Base-by-base conservation (phyloP, 805 yeast species). In the Nakazawaea populi region DNA sequence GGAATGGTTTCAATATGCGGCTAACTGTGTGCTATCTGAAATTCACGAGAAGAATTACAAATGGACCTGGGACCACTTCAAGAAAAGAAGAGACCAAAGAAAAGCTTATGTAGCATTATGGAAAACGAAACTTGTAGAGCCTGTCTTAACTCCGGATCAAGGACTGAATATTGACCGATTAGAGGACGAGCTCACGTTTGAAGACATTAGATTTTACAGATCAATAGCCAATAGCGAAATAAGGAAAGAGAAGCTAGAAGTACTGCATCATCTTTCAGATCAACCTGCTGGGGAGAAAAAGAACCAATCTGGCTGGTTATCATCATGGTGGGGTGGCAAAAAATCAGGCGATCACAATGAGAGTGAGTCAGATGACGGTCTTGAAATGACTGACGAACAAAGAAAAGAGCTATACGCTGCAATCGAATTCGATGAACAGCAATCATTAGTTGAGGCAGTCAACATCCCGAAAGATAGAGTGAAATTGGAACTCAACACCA, bases 41-140 rank as follows among this genome's bases (percentile, higher is more conserved):
- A 83, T 94, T 39, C 96, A 87, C 59, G 94, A 89, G 53, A 80
- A 77, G 59, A 82, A 87, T 62, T 77, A 82, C 58, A 80, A 79
- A 59, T 88, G 96, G 95, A 82, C 89, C 36, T 95, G 99, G 99
- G 94, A 77, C 4, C 79, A 79, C 60, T 80, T 92, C 57, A 77
- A 79, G 45, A 75, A 73, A 46, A 76, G 96, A 60, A 72, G 95
- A 55, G 87, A 87, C 54, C 83, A 86, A 61, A 73, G 97, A 59
- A 78, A 75, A 47, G 67, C 71, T 1, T 94, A 94, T 65, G 75
- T 87, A 14, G 62, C 62, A 11, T 68, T 89, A 0, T 92, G 91
- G 89, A 84, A 80, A 55, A 60, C 68, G 50, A 79, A 82, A 56
- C 66, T 83, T 31, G 57, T 51, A 6, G 58, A 57, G 11, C 39